These are phyloP conservation scores for Talaromyces adpressus DNA, from an alignment of 495 filamentous ascomycete genomes.

Conservation along the genomic window DNA sequence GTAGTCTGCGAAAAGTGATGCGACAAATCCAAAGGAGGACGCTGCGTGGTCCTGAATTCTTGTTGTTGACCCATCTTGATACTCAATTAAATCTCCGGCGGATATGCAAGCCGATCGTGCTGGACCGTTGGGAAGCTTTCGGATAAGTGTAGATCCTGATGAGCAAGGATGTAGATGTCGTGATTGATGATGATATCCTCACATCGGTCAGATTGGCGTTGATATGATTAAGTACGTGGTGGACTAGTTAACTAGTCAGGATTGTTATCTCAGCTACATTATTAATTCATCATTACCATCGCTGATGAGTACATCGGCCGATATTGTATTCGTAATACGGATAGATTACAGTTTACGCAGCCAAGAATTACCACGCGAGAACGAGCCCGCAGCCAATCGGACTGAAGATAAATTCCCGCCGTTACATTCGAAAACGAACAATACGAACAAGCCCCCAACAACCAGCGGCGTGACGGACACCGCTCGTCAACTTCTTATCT, in stretches of 20 bases:
- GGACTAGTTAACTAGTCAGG: neutral
- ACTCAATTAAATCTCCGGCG: neutral
- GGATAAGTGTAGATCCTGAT: neutral
- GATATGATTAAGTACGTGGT: neutral
- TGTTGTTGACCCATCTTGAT: neutral
- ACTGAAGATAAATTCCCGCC: neutral
- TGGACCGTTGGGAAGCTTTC: neutral
- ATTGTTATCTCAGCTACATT: neutral
- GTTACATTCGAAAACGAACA: neutral
- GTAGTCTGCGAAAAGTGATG: constrained; percentile 70
- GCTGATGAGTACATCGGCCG: neutral
- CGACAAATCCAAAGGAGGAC: constrained; percentile 62
- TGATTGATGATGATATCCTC: neutral
- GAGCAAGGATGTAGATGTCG: neutral
- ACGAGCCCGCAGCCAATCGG: neutral
- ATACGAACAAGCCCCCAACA: neutral
- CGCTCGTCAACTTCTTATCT: neutral
- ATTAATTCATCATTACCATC: constrained; percentile 3
- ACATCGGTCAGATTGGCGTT: neutral
- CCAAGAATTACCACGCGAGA: neutral
- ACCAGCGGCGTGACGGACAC: neutral
- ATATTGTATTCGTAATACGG: neutral
- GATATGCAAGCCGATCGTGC: neutral
- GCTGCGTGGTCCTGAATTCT: constrained; percentile 11
- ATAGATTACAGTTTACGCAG: neutral